These are phyloP conservation scores for Colletotrichum orbiculare DNA, from an alignment of 2,329 filamentous ascomycete genomes.

Conservation along the genomic window DNA sequence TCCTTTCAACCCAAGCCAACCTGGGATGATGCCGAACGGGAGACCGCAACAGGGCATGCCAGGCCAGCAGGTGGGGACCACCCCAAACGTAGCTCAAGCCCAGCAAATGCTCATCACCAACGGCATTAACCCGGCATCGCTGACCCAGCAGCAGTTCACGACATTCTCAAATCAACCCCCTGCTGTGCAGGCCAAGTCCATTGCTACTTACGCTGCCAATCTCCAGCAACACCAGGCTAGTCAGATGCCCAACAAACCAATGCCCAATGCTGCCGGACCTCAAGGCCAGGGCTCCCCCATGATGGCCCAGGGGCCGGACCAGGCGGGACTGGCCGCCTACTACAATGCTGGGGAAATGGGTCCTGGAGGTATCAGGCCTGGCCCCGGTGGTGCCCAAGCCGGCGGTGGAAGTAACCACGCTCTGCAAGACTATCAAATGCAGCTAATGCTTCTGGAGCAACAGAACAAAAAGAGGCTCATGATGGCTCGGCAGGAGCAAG, in stretches of 20 bases:
- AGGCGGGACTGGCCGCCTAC: constrained; percentile 64
- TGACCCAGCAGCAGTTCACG: constrained; percentile 82
- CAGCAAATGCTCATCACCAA: constrained; percentile 73
- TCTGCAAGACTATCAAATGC: constrained; percentile 89
- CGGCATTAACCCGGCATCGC: constrained; percentile 79
- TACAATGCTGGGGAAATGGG: constrained; percentile 74
- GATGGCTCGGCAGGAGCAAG: constrained; percentile 86
- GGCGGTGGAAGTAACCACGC: constrained; percentile 78
- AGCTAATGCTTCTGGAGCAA: constrained; percentile 86
- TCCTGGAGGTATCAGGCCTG: constrained; percentile 68
- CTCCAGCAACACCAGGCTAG: constrained; percentile 84
- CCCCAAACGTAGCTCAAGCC: constrained; percentile 60
- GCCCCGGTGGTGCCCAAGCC: constrained; percentile 58
- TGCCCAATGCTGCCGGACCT: constrained; percentile 76
- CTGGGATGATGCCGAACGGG: constrained; percentile 79
- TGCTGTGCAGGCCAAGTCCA: constrained; percentile 80
- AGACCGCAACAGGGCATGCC: constrained; percentile 78
- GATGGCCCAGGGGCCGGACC: constrained; percentile 79
- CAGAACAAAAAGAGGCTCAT: constrained; percentile 88
- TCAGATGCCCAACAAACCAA: constrained; percentile 84
- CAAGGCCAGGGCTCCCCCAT: constrained; percentile 84
- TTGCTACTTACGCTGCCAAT: constrained; percentile 88
- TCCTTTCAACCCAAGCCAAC: constrained; percentile 78
- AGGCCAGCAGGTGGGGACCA: constrained; percentile 72
- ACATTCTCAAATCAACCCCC: constrained; percentile 66